A percentile compares a stretch with the other conserved stretches of the same genome.
phyloP scores from a whole-genome alignment of 768 basidiomycete species.

The Boletellus ananas region DNA sequence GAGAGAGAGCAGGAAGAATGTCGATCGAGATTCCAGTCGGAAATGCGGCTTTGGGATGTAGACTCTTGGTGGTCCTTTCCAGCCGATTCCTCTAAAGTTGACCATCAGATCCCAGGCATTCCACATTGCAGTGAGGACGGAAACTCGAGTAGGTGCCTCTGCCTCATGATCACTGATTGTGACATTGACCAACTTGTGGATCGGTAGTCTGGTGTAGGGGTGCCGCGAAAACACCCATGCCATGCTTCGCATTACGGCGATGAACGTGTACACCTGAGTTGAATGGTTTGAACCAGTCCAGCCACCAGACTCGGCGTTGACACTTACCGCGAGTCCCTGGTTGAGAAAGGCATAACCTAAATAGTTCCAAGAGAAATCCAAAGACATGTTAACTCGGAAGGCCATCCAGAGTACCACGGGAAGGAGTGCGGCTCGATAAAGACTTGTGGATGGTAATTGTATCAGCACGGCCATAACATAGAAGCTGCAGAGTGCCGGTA shows the following conservation, averaged over 20 bases:
- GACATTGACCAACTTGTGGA: background rate
- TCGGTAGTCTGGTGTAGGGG: constrained; percentile 14
- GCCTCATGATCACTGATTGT: background rate
- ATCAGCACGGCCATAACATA: constrained; percentile 54
- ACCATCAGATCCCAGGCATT: constrained; percentile 25
- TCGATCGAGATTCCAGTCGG: constrained; percentile 16
- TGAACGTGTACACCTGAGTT: constrained; percentile 23
- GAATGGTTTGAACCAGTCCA: background rate
- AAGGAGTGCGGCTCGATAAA: constrained; percentile 44
- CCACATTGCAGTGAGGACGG: constrained; percentile 19
- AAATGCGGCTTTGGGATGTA: constrained; percentile 12
- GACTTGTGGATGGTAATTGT: constrained; percentile 41
- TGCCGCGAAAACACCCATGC: constrained; percentile 17
- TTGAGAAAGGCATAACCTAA: constrained; percentile 17
- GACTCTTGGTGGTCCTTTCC: constrained; percentile 16
- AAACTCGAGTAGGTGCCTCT: background rate
- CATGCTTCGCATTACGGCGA: constrained; percentile 21
- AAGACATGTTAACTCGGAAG: constrained; percentile 35
- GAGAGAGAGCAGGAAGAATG: constrained; percentile 17
- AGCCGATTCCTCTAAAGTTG: constrained; percentile 29
- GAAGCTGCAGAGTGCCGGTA: constrained; percentile 43
- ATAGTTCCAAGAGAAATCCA: constrained; percentile 23
- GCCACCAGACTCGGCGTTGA: too few relatives aligned
- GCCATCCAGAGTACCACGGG: constrained; percentile 45
- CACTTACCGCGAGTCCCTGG: constrained; percentile 21